A percentile compares a stretch with the other conserved stretches of the same genome.
These are phyloP conservation scores for Pichia sp. DNA, from an alignment of 1,139 yeast species.

Conservation along the genomic window DNA sequence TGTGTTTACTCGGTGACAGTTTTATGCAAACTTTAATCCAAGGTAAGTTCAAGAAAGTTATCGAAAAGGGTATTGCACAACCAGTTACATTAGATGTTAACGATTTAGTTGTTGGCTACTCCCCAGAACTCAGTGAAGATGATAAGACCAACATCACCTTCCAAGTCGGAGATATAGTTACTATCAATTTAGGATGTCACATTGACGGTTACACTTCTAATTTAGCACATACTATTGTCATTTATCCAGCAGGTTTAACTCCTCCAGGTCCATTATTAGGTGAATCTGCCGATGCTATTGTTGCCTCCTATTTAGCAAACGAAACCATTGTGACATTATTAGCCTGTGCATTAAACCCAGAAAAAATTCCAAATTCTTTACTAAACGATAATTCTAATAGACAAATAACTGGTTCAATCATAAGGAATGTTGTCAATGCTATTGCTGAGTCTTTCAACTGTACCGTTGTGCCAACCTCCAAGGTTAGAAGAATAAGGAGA, in stretches of 20 bases:
- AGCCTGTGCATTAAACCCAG: constrained; percentile 73
- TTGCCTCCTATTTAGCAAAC: constrained; percentile 86
- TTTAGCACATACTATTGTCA: constrained; percentile 82
- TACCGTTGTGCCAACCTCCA: constrained; percentile 86
- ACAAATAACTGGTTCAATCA: constrained; percentile 59
- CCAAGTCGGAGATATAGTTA: constrained; percentile 79
- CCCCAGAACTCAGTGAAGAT: constrained; percentile 79
- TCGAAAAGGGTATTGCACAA: constrained; percentile 84
- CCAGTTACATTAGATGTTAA: constrained; percentile 91
- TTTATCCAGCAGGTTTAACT: constrained; percentile 59
- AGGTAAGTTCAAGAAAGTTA: constrained; percentile 55
- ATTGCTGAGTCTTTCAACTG: constrained; percentile 82
- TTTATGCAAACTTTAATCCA: constrained; percentile 57
- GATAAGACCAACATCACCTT: constrained; percentile 45
- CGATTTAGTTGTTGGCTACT: constrained; percentile 72
- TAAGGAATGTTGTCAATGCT: constrained; percentile 75
- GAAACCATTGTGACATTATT: constrained; percentile 77
- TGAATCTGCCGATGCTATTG: constrained; percentile 80
- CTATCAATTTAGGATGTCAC: constrained; percentile 83
- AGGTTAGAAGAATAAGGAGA: constrained; percentile 87
- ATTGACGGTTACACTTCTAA: constrained; percentile 93
- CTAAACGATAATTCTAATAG: constrained; percentile 5
- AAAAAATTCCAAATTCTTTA: constrained; percentile 52
- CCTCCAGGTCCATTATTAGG: constrained; percentile 84
- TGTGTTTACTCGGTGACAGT: constrained; percentile 80